Evolutionary conservation across 1,284 basidiomycete species (phyloP).

Genomic region (Vanrija sp.): DNA sequence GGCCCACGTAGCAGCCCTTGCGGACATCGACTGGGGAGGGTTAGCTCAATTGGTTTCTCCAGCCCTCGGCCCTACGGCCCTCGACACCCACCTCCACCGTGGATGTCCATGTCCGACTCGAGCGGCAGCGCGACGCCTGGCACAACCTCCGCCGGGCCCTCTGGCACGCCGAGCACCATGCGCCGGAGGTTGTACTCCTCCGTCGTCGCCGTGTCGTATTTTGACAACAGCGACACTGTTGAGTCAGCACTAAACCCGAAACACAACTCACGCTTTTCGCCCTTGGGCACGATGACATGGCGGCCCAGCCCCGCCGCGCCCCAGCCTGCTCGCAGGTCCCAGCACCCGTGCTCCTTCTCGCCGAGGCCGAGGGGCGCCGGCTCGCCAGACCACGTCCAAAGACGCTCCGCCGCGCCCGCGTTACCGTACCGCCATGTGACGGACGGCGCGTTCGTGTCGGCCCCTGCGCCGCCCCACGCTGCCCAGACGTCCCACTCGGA

Average conservation of each 20-base stretch:
- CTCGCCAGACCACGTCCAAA: slow-evolving; percentile 32
- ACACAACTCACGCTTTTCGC: slow-evolving; percentile 61
- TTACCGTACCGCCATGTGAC: slow-evolving; percentile 39
- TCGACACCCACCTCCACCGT: slow-evolving; percentile 72
- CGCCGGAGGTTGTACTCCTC: slow-evolving; percentile 70
- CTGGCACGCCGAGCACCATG: slow-evolving; percentile 78
- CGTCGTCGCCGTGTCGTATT: slow-evolving; percentile 13
- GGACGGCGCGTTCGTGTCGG: background rate
- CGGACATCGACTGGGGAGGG: slow-evolving; percentile 75
- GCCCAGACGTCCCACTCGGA: slow-evolving; percentile 74
- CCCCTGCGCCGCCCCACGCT: slow-evolving; percentile 59
- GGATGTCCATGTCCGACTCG: slow-evolving; percentile 88
- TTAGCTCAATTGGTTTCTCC: background rate
- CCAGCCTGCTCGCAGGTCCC: slow-evolving; percentile 63
- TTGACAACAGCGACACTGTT: background rate
- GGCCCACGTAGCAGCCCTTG: slow-evolving; percentile 97
- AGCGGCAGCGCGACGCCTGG: slow-evolving; percentile 79
- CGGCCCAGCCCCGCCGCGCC: slow-evolving; percentile 64
- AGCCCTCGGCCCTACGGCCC: background rate
- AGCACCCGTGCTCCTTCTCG: slow-evolving; percentile 42
- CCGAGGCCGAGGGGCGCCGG: slow-evolving; percentile 18
- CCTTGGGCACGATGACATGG: slow-evolving; percentile 65
- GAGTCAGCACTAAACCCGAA: background rate
- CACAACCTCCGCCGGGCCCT: slow-evolving; percentile 74
- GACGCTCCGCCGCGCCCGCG: slow-evolving; percentile 40